phyloP scores from a whole-genome alignment of 768 basidiomycete species.

The Clavaria fumosa region DNA sequence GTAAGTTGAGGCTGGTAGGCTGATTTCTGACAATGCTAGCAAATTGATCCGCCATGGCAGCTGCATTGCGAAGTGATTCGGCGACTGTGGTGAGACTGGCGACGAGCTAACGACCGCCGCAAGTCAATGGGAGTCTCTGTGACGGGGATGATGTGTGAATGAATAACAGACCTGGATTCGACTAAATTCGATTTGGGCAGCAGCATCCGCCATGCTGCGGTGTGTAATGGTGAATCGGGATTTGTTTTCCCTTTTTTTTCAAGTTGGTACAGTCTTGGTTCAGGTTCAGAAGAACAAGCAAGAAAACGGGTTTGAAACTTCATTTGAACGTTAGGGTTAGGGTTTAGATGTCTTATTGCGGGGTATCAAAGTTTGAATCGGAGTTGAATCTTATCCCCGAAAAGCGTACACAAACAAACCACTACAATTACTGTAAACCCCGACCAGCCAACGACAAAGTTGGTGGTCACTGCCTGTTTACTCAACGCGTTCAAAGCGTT shows the following conservation, averaged over 20 bases:
- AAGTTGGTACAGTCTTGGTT: neutral
- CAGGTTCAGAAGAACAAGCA: neutral
- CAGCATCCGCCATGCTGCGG: constrained; percentile 14
- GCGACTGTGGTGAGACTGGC: constrained; percentile 40
- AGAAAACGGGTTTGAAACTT: neutral
- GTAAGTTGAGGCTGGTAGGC: neutral
- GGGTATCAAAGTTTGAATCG: constrained; percentile 15
- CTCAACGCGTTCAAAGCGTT: too few relatives aligned
- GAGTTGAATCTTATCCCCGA: too few relatives aligned
- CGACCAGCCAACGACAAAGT: too few relatives aligned
- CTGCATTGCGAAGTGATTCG: constrained; percentile 46
- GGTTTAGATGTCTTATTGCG: too few relatives aligned
- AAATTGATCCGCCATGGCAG: constrained; percentile 44
- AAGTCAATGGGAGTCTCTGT: constrained; percentile 9
- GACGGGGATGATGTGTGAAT: neutral
- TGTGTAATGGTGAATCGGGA: constrained; percentile 14
- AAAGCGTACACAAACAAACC: too few relatives aligned
- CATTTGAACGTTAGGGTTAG: neutral
- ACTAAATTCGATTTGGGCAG: constrained; percentile 18
- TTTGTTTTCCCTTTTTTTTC: neutral
- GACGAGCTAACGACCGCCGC: constrained; percentile 30
- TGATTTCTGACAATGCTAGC: constrained; percentile 29
- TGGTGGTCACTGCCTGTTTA: too few relatives aligned
- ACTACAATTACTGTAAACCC: too few relatives aligned
- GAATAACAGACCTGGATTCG: constrained; percentile 20